Evolutionary conservation across 2,329 filamentous ascomycete genomes (phyloP).

Genomic region (Lecanicillium sp.): DNA sequence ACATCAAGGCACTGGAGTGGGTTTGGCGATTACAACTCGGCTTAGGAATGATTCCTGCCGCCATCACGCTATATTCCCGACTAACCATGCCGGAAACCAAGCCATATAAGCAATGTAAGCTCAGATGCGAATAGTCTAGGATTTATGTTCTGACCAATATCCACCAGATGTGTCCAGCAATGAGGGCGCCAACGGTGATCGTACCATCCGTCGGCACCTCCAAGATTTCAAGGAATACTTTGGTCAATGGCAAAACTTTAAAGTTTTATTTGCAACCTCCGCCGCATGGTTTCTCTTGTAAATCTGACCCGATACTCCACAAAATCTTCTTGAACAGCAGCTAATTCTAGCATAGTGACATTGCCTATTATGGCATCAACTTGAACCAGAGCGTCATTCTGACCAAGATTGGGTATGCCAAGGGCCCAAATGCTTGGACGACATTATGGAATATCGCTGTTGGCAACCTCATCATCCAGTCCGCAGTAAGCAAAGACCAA

Average conservation of each 20-base stretch:
- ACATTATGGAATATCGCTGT: background rate
- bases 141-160: background rate
- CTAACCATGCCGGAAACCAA: background rate
- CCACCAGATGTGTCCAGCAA: background rate
- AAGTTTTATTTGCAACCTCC: background rate
- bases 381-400: background rate
- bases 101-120: background rate
- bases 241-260: background rate
- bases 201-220: background rate
- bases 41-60: background rate
- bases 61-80: background rate
- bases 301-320: no score
- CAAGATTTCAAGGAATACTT: background rate
- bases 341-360: no score
- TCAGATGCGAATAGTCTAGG: background rate
- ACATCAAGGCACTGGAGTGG: background rate
- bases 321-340: no score
- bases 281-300: background rate
- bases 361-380: conserved; percentile 1
- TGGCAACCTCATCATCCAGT: background rate
- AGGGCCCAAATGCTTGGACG: background rate
- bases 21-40: background rate
- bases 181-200: background rate
- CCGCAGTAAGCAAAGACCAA: background rate
- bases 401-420: background rate